Conservation (phyloP, 805 yeast species). For the Cyberlindnera americana region DNA sequence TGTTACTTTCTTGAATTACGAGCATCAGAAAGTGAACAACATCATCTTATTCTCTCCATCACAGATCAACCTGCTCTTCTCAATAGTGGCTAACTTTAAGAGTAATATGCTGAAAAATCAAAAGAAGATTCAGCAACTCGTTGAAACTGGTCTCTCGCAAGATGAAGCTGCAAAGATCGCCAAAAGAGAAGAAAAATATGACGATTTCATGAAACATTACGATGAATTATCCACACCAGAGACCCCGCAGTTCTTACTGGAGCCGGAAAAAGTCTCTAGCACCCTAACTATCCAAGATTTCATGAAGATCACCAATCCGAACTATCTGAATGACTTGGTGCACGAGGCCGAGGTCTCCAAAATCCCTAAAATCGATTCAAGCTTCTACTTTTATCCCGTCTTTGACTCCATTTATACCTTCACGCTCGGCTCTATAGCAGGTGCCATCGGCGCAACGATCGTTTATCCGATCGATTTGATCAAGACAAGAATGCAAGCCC, state of each 20-base stretch:
- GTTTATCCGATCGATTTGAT: constrained; percentile 96
- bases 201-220: constrained; percentile 15
- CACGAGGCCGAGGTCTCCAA: constrained; percentile 17
- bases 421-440: constrained; percentile 89
- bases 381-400: constrained; percentile 51
- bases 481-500: constrained; percentile 97
- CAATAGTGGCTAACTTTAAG: constrained; percentile 29
- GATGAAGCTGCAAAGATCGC: constrained; percentile 10
- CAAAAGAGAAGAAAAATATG: constrained; percentile 13
- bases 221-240: constrained; percentile 19
- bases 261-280: constrained; percentile 9
- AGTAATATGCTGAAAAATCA: constrained; percentile 20
- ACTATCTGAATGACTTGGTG: constrained; percentile 30
- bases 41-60: constrained; percentile 39
- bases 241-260: constrained; percentile 14
- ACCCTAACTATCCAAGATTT: constrained; percentile 34
- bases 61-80: constrained; percentile 36
- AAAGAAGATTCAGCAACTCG: constrained; percentile 13
- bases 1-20: constrained; percentile 32
- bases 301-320: constrained; percentile 38
- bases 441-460: constrained; percentile 96
- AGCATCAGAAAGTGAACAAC: constrained; percentile 38
- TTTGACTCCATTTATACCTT: constrained; percentile 88
- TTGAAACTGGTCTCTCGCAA: constrained; percentile 9
- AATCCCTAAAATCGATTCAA: constrained; percentile 24